A percentile compares a stretch with the other conserved stretches of the same genome.
Evolutionary conservation across 768 basidiomycete genomes (phyloP).

Genomic region (Kwoniella sp.): DNA sequence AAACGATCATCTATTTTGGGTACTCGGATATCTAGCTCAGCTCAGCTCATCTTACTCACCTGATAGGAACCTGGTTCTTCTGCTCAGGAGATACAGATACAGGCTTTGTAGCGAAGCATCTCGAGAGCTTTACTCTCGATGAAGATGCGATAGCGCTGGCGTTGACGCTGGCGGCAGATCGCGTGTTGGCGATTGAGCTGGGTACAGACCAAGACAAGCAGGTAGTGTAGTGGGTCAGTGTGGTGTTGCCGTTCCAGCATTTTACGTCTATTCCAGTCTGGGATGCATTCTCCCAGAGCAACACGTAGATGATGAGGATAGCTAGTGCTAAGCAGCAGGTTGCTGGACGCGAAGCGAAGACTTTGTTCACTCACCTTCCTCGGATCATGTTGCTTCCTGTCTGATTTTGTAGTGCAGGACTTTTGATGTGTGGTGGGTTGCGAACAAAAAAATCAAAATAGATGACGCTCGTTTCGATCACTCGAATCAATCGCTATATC

Average conservation of each 20-base stretch:
- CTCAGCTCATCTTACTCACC: constrained; percentile 26
- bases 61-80: constrained; percentile 44
- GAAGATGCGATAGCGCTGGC: not conserved
- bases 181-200: constrained; percentile 6
- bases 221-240: too few species aligned
- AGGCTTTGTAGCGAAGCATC: not conserved
- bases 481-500: too few species aligned
- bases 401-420: not conserved
- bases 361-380: constrained; percentile 15
- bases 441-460: not conserved
- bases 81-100: constrained; percentile 7
- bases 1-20: too few species aligned
- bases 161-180: not conserved
- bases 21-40: too few species aligned
- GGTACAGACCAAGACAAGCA: too few species aligned
- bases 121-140: not conserved
- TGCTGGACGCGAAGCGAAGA: not conserved
- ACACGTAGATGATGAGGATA: not conserved
- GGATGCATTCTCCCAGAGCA: too few species aligned
- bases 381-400: constrained; percentile 17
- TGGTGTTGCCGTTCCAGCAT: too few species aligned
- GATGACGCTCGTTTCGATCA: constrained; percentile 1
- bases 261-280: too few species aligned
- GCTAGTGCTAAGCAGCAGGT: too few species aligned
- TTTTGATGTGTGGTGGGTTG: too few species aligned